phyloP scores from a whole-genome alignment of 768 basidiomycete genomes.

The Paxillus ammoniavirescens region DNA sequence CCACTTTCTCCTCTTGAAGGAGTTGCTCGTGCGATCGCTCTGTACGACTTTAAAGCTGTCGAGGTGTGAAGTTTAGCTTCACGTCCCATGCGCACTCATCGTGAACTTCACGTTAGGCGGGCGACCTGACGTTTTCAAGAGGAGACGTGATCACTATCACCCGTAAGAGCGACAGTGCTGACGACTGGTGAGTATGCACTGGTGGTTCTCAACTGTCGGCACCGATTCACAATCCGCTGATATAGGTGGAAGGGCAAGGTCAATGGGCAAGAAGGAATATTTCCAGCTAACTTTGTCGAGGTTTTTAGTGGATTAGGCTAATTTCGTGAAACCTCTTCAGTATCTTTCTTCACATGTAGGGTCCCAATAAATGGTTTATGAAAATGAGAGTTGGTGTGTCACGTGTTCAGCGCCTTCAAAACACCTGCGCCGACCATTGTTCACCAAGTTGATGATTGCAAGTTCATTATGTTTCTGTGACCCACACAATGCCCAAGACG shows the following conservation, averaged over 20 bases:
- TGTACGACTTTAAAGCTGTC: conserved; percentile 71
- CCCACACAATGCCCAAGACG: conserved; percentile 28
- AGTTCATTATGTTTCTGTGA: background rate
- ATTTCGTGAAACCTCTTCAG: background rate
- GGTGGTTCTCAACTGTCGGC: background rate
- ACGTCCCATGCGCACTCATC: conserved; percentile 1
- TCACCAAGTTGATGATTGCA: background rate
- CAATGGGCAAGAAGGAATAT: conserved; percentile 58
- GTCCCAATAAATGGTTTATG: too few species aligned
- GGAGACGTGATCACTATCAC: conserved; percentile 72
- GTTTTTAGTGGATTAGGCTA: conserved; percentile 34
- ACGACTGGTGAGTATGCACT: conserved; percentile 61
- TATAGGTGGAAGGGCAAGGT: conserved; percentile 78
- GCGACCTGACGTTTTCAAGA: conserved; percentile 73
- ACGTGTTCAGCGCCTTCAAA: background rate
- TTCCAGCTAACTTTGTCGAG: conserved; percentile 87
- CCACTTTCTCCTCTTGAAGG: conserved; percentile 57
- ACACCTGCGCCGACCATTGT: background rate
- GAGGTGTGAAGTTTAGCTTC: conserved; percentile 45
- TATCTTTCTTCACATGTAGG: too few species aligned
- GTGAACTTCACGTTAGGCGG: conserved; percentile 42
- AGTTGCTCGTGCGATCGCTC: conserved; percentile 68
- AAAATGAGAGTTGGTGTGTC: background rate
- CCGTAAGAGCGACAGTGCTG: conserved; percentile 64
- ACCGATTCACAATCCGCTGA: background rate